Evolutionary conservation across 164 flowering plant genomes (phyloP), one percentile per base, ranked within the genome.

Genomic region (Berberis thunbergii): DNA sequence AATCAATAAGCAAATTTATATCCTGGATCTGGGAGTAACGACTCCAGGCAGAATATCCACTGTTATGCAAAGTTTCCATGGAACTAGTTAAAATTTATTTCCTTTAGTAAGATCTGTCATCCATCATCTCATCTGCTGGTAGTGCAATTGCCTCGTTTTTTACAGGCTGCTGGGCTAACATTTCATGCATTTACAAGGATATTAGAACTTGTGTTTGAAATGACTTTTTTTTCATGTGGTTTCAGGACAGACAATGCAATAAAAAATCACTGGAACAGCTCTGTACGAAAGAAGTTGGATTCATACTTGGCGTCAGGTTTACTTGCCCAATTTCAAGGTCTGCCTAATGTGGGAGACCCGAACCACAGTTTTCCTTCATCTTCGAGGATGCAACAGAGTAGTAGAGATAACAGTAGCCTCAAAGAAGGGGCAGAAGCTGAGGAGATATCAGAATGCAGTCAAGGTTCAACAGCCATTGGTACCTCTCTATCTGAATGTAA

Each of bases 231-330:
- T 26, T 26, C 26, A 26, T 26, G 43, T 66, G 70, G 55, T 52
- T 59, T 78, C 95, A 95, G 99, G 91, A 78, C 97, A 61, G 99
- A 95, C 83, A 95, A 95, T 86, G 80, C 97, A n/a, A 95, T 95
- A 67, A 95, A 95, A 78, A 95, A 95, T 72, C 99, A 95, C 60
- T 95, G 99, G 99, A 85, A 94, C 78, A 87, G 95, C 75, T 94
- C 99, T 46, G 96, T 94, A 12, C 91, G 87, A 70, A 94, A 91
- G 87, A 94, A 89, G 76, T 46, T 91, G 73, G 96, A 85, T 56
- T 80, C 88, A 12, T 94, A 87, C 74, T 58, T 81, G 73, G 84
- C 88, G 12, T 87, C 99, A 43, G 99, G 96, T 54, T 74, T 87
- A 56, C 82, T 91, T 59, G 74, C 82, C 45, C 91, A 91, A 76